Evolutionary conservation across 805 yeast species (phyloP), one percentile per base, ranked within the genome.

Genomic region (Peterozyma xylosa): DNA sequence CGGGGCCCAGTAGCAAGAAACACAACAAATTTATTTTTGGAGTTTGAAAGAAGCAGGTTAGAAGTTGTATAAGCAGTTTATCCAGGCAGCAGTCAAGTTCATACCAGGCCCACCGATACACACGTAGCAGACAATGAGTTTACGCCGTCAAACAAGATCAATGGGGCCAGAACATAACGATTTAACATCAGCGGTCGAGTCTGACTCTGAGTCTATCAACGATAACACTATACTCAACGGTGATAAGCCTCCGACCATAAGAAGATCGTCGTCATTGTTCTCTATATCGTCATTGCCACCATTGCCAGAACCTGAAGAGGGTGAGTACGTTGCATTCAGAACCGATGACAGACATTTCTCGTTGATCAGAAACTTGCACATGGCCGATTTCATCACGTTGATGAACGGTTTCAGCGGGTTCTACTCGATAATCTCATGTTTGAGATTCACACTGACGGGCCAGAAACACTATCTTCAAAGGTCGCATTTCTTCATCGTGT

Each of bases 361-460:
- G 45, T 78, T 93, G 76, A 67, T 93, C 45, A 71, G 96, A 58
- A 83, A 85, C 55, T 74, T 93, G 51, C 98, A 93, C 62, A 71
- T 91, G 80, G 99, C 99, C 5, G 99, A 93, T 63, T 88, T 82
- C 67, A 93, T 93, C 62, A 93, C 99, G 3, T 75, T 90, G 70
- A 70, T 93, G 61, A 93, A 93, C 63, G 96, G 97, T 21, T 88
- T 87, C 59, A 82, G 90, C 40, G 99, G 98, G 0, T 90, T 93
- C 60, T 87, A 88, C 59, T 82, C 96, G 30, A 83, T 91, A 50
- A 73, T 93, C 36, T 83, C 95, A 37, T 86, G 96, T 63, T 67
- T 88, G 49, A 74, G 96, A 57, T 93, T 78, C 62, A 78, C 90
- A 5, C 68, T 80, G 42, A 85, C 91, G 2, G 80, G 78, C 11